phyloP scores from a whole-genome alignment of 371 early-diverging fungal genomes.

The Conidiobolus incongruus region DNA sequence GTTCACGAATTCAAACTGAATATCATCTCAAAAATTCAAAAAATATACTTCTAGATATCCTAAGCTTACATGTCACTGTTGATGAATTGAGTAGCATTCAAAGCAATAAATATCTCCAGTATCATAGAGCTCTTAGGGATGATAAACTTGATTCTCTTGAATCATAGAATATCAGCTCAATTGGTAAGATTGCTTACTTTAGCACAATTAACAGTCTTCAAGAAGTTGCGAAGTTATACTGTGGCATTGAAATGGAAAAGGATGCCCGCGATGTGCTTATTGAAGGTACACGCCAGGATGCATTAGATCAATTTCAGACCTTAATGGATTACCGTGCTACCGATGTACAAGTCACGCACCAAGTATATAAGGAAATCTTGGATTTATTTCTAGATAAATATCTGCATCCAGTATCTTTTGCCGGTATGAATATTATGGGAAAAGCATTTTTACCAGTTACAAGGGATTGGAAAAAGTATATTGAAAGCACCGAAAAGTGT shows the following conservation, averaged over 20 bases:
- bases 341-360: constrained; percentile 64
- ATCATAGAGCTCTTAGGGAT: constrained; percentile 20
- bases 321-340: constrained; percentile 68
- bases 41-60: constrained; percentile 66
- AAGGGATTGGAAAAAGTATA: constrained; percentile 47
- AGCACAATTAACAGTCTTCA: constrained; percentile 59
- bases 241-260: constrained; percentile 50
- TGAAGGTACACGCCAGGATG: constrained; percentile 22
- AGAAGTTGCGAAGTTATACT: constrained; percentile 59
- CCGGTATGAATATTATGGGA: constrained; percentile 78
- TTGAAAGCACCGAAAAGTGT: constrained; percentile 23
- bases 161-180: constrained; percentile 8
- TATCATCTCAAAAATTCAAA: constrained; percentile 28
- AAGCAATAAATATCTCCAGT: constrained; percentile 49
- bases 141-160: constrained; percentile 10
- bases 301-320: constrained; percentile 25
- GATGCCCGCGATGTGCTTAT: constrained; percentile 39
- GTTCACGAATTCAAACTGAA: constrained; percentile 73
- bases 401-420: constrained; percentile 85
- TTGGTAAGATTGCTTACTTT: constrained; percentile 27
- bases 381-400: constrained; percentile 55
- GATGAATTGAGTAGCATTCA: constrained; percentile 82
- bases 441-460: constrained; percentile 62
- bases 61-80: constrained; percentile 81
- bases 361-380: constrained; percentile 39